Evolutionary conservation across 75 land plant genomes (phyloP), one percentile per base, ranked within the genome.

Genomic region (Azolla pinnata): DNA sequence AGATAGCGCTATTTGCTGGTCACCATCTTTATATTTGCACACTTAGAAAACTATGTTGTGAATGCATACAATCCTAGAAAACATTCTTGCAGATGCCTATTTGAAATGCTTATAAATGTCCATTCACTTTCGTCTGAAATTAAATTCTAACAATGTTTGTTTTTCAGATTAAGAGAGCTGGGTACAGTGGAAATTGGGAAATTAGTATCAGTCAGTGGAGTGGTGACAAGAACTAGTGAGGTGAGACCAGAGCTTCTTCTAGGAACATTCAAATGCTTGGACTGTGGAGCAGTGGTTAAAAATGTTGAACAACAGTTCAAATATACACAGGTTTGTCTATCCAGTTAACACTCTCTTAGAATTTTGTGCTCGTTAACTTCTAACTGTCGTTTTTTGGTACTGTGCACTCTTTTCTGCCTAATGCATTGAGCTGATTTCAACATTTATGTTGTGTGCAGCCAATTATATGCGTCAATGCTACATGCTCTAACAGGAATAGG

Each of bases 281-380:
- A 90, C 24, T 95, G 99, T 58, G 90, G 86, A 24, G 67, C 66
- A 21, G 67, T 90, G 7, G 64, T 82, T 1, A 86, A 79, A 71
- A 76, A 95, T 62, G 91, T 95, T 14, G 88, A 89, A 8, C 99
- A 95, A 61, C 99, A 95, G 61, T 95, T 81, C 57, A 95, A 95
- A 60, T 95, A 90, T 59, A 90, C 99, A 2, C 88, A 89, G 88
- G 99, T 95, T 31, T 31, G 19, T 56, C 19, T 24, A n/a, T n/a
- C n/a, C n/a, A n/a, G n/a, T n/a, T n/a, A n/a, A n/a, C n/a, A n/a
- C n/a, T n/a, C n/a, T n/a, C n/a, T n/a, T n/a, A n/a, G n/a, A n/a
- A n/a, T n/a, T n/a, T n/a, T n/a, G n/a, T n/a, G n/a, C n/a, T n/a
- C n/a, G n/a, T n/a, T n/a, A n/a, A n/a, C n/a, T n/a, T n/a, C n/a